phyloP scores from a whole-genome alignment of 2,329 filamentous ascomycete species.

The Colletotrichum theobromicola region DNA sequence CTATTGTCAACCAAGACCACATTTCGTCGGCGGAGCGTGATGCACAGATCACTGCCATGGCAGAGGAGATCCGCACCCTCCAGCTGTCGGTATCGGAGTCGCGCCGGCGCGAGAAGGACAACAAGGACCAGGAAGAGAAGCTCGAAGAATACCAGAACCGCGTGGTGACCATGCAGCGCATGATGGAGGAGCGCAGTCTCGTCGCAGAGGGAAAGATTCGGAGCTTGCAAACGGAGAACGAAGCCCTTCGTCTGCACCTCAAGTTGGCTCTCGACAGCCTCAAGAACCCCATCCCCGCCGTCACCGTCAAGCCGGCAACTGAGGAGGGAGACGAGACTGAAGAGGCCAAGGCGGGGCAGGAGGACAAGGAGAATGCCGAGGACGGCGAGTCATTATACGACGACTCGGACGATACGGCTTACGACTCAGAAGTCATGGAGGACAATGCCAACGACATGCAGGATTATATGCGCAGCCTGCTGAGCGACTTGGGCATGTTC shows the following conservation, averaged over 20 bases:
- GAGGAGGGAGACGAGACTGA: background rate
- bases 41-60: slow-evolving; percentile 92
- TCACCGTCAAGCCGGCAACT: slow-evolving; percentile 39
- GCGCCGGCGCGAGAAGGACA: slow-evolving; percentile 74
- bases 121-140: slow-evolving; percentile 78
- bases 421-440: slow-evolving; percentile 51
- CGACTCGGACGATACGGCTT: slow-evolving; percentile 46
- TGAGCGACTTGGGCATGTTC: slow-evolving; percentile 82
- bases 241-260: slow-evolving; percentile 85
- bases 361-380: slow-evolving; percentile 64
- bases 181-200: slow-evolving; percentile 93
- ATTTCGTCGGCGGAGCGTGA: slow-evolving; percentile 92
- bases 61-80: slow-evolving; percentile 86
- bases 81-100: slow-evolving; percentile 77
- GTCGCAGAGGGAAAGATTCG: slow-evolving; percentile 95
- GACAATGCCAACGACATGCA: slow-evolving; percentile 72
- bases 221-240: slow-evolving; percentile 87
- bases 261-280: slow-evolving; percentile 85
- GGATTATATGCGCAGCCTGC: slow-evolving; percentile 81
- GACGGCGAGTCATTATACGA: slow-evolving; percentile 53
- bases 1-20: slow-evolving; percentile 94
- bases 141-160: slow-evolving; percentile 94
- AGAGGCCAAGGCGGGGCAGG: slow-evolving; percentile 17
- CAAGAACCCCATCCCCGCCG: slow-evolving; percentile 85
- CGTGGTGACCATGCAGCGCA: slow-evolving; percentile 86